phyloP scores from a whole-genome alignment of 2,329 filamentous ascomycete genomes.

The Verticillium dahliae region DNA sequence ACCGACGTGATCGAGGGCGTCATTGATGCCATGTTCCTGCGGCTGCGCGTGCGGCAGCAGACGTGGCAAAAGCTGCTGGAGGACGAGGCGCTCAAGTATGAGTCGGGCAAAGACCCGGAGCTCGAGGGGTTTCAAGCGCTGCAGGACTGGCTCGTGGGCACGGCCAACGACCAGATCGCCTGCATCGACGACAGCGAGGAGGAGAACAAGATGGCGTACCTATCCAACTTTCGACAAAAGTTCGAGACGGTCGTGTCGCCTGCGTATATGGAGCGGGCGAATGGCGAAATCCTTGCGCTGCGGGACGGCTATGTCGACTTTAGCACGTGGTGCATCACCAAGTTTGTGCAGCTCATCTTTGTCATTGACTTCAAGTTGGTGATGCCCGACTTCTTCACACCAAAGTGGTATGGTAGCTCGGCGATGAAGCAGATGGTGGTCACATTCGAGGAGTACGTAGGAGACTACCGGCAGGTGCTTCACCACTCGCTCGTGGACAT shows the following conservation, averaged over 20 bases:
- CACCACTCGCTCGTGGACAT: constrained; percentile 86
- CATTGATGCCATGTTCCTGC: constrained; percentile 89
- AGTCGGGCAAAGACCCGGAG: constrained; percentile 45
- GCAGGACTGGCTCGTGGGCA: constrained; percentile 93
- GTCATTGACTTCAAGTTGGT: constrained; percentile 80
- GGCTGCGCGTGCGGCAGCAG: constrained; percentile 75
- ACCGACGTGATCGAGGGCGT: constrained; percentile 91
- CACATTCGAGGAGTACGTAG: constrained; percentile 91
- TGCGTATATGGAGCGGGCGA: constrained; percentile 70
- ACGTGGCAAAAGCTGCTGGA: constrained; percentile 85
- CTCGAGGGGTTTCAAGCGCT: constrained; percentile 68
- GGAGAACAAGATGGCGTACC: constrained; percentile 68
- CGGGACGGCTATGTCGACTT: constrained; percentile 93
- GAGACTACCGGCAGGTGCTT: constrained; percentile 77
- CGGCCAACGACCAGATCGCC: constrained; percentile 97
- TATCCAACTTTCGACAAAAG: constrained; percentile 79
- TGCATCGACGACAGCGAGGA: constrained; percentile 92
- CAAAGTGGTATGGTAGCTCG: constrained; percentile 78
- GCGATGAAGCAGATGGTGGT: constrained; percentile 91
- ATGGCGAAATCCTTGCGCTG: constrained; percentile 65
- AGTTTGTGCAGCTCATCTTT: constrained; percentile 85
- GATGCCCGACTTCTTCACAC: constrained; percentile 84
- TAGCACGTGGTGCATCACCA: constrained; percentile 83
- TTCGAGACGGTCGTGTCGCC: constrained; percentile 75
- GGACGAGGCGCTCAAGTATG: constrained; percentile 73